These are phyloP conservation scores for Paramecium octaurelia DNA, from an alignment of 73 alveolate species.

Conservation along the genomic window DNA sequence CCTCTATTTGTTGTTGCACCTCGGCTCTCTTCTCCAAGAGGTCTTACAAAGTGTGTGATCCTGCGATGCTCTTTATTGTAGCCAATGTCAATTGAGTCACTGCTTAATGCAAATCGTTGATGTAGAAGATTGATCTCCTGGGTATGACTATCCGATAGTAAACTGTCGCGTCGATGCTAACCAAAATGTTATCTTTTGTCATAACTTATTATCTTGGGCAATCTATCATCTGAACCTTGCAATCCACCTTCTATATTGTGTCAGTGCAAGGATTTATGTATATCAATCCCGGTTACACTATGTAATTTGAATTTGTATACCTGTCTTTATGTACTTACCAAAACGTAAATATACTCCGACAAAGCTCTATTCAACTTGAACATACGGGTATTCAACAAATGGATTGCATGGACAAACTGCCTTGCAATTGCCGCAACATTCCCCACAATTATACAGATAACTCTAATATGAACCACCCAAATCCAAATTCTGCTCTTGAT, in stretches of 20 bases:
- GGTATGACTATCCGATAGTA: conserved; percentile 52
- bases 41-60: conserved; percentile 48
- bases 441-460: conserved; percentile 45
- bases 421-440: conserved; percentile 53
- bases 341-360: conserved; percentile 47
- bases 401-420: conserved; percentile 56
- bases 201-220: conserved; percentile 34
- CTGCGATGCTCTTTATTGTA: conserved; percentile 52
- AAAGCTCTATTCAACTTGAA: conserved; percentile 41
- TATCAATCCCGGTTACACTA: conserved; percentile 50
- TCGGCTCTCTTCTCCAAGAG: conserved; percentile 59
- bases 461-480: conserved; percentile 39
- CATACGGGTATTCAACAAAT: conserved; percentile 57
- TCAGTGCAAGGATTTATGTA: conserved; percentile 64
- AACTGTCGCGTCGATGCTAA: conserved; percentile 59
- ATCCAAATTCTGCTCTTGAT: conserved; percentile 27
- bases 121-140: conserved; percentile 22
- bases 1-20: conserved; percentile 47
- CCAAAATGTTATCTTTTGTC: conserved; percentile 59
- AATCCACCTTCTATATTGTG: conserved; percentile 44
- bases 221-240: conserved; percentile 53
- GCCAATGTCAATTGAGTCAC: conserved; percentile 53
- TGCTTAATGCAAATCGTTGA: conserved; percentile 22
- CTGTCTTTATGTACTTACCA: conserved; percentile 58
- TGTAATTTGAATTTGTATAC: neutral